Evolutionary conservation across 2,329 filamentous ascomycete species (phyloP), one percentile per base, ranked within the genome.

Genomic region (Fusarium sarcochroum): DNA sequence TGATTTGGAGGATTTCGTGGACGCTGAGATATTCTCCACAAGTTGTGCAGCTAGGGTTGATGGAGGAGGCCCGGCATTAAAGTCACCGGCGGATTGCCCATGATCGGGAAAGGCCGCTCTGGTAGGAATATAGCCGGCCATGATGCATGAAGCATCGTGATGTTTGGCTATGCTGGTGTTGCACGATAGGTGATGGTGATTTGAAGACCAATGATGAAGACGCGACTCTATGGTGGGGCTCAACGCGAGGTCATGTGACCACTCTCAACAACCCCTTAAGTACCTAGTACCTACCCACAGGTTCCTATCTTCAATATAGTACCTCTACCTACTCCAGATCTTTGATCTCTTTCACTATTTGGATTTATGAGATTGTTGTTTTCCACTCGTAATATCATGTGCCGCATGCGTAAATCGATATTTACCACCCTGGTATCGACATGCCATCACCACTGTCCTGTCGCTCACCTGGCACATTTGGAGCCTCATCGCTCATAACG

Each of bases 11-110:
- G 86, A 88, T 65, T 85, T 86, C 51, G 86, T 85, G 49, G 87
- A 87, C 21, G 91, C 87, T 42, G 91, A 89, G 66, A 94, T 89
- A 76, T 93, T 93, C 76, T 93, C 90, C 68, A 96, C 93, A 58
- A 98, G 89, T 78, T 97, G 93, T 14, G 93, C 93, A 52, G 94
- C 93, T 74, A 97, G 86, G 11, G 94, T 97, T 17, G 94, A 97
- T 14, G 93, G 91, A 38, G 89, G 89, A 45, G 83, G 81, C 11
- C 69, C 73, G 18, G 58, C 50, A 32, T 67, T 58, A 30, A 60
- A 42, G 21, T 66, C 70, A 46, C 61, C 67, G 47, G 58, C 68
- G 46, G 62, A 45, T 47, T 63, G 66, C 55, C 62, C 55, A 30
- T 68, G 57, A 23, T 70, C 71, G 34, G 62, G 51, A 37, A 62